phyloP scores from a whole-genome alignment of 176 grass and related monocot species.

The Carex parvula region DNA sequence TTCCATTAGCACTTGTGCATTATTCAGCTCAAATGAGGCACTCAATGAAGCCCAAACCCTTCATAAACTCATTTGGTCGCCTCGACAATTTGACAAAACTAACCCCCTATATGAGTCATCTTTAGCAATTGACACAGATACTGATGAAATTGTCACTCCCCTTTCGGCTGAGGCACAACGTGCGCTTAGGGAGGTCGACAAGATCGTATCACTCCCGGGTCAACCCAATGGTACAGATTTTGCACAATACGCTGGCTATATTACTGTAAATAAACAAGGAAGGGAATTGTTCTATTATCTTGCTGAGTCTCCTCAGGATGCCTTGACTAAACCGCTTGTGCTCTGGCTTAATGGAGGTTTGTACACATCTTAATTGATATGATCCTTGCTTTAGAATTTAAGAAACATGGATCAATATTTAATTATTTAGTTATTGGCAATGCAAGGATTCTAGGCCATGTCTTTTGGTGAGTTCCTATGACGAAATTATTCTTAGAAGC shows the following conservation, averaged over 20 bases:
- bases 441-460: not conserved
- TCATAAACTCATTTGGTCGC: conserved; percentile 14
- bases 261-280: conserved; percentile 50
- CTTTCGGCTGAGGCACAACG: not conserved
- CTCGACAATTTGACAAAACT: not conserved
- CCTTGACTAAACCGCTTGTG: conserved; percentile 70
- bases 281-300: conserved; percentile 95
- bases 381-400: not conserved
- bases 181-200: conserved; percentile 30
- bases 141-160: not conserved
- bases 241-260: conserved; percentile 80
- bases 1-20: not conserved
- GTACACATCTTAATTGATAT: not conserved
- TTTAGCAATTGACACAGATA: not conserved
- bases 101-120: not conserved
- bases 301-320: conserved; percentile 68
- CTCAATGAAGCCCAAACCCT: conserved; percentile 19
- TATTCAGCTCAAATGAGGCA: conserved; percentile 16
- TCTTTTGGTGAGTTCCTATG: not conserved
- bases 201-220: conserved; percentile 54
- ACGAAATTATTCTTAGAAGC: not conserved
- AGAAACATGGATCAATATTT: not conserved
- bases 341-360: conserved; percentile 98
- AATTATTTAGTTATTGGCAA: not conserved
- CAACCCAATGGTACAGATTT: conserved; percentile 61